Conservation (phyloP, 1,284 basidiomycete genomes). For the Ustilago trichophora region DNA sequence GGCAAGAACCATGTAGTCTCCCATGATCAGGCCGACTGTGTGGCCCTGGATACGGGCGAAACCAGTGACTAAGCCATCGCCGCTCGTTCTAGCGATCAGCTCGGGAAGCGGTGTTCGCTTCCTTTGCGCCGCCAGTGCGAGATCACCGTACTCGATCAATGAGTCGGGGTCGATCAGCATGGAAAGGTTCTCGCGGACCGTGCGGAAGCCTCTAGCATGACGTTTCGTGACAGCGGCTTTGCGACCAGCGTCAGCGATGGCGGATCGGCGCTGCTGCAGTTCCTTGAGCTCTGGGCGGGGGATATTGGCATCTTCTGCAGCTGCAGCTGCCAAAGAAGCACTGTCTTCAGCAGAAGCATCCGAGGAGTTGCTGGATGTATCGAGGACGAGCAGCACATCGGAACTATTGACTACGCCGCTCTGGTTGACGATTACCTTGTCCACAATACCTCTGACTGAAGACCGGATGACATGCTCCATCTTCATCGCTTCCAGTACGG, state of each 20-base stretch:
- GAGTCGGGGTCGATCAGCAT: constrained; percentile 39
- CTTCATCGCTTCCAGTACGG: constrained; percentile 79
- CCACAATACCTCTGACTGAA: constrained; percentile 2
- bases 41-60: constrained; percentile 31
- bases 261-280: constrained; percentile 9
- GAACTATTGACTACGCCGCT: constrained; percentile 30
- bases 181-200: constrained; percentile 44
- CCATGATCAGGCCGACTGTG: constrained; percentile 26
- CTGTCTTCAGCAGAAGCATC: neutral
- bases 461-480: constrained; percentile 69
- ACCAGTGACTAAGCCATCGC: constrained; percentile 52
- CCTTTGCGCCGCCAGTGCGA: constrained; percentile 40
- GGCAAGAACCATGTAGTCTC: constrained; percentile 50
- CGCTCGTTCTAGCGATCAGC: constrained; percentile 28
- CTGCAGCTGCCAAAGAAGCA: neutral
- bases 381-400: constrained; percentile 22
- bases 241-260: constrained; percentile 16
- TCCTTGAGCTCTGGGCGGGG: constrained; percentile 35
- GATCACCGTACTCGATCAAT: constrained; percentile 47
- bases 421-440: constrained; percentile 4
- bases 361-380: neutral
- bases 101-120: constrained; percentile 1
- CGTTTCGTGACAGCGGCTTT: constrained; percentile 24
- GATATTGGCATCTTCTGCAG: constrained; percentile 11
- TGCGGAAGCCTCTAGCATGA: constrained; percentile 40